Evolutionary conservation across 768 basidiomycete genomes (phyloP), one percentile per base, ranked within the genome.

Genomic region (Chlorophyllum brunneum): DNA sequence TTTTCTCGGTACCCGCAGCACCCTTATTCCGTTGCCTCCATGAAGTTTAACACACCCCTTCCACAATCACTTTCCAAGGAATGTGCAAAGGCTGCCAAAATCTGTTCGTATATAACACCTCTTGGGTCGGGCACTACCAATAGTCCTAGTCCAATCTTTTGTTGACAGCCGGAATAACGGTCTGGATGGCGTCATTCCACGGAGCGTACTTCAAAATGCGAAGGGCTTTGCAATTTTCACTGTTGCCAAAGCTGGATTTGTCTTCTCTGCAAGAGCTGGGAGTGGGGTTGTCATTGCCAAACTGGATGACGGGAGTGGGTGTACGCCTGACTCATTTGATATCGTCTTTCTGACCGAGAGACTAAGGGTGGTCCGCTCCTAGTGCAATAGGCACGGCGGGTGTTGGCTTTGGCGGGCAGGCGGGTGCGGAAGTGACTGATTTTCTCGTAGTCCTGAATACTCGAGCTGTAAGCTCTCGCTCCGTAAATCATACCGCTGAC

Each of bases 381-480:
- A 89, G 87, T 63, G 97, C 95, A 2, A 95, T 99, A 39, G 95
- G 94, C 22, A 86, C 91, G 2, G 95, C 88, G 11, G 95, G 95
- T 0, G 63, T 95, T 4, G 95, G 95, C 0, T 72, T 95, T 3
- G 97, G 95, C 42, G 82, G 86, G 16, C 89, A 92, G 61, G 76
- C 79, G 16, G 89, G 89, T 18, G 88, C 87, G 41, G 88, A 92
- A 66, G 81, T 95, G 73, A 95, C 93, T 0, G 93, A 95, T 61
- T 95, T 95, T 61, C 70, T 95, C 54, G 77, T 97, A 52, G 86
- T 98, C 26, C 76, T 98, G 23, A 98, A 98, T 61, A 87, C 88
- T 20, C 75, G 73, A 58, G 77, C 88, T 44, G 89, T 90, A 56
- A 67, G 83, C 69, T 41, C 45, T 20, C 9, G 37, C 46, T 23